Percentiles rank a stretch among this genome's conserved stretches.
Conservation (phyloP, 805 yeast genomes). For the Kuraishia hungarica region DNA sequence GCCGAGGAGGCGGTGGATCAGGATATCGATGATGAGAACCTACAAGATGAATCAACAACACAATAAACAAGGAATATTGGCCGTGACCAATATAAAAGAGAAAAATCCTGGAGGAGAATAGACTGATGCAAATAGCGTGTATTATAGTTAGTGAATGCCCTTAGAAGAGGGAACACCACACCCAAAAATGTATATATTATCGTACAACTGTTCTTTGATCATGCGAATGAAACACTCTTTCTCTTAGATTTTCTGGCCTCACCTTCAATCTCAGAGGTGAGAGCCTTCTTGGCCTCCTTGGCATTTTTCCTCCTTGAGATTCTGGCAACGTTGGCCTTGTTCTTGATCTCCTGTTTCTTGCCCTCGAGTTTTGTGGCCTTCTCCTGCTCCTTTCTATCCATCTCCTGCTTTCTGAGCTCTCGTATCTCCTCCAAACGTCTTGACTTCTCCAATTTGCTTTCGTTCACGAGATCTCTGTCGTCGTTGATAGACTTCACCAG, state of each 20-base stretch:
- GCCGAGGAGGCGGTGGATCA: neutral
- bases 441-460: constrained; percentile 85
- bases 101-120: neutral
- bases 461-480: constrained; percentile 66
- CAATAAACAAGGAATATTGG: neutral
- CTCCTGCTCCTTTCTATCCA: constrained; percentile 72
- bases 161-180: neutral
- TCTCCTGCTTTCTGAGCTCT: constrained; percentile 77
- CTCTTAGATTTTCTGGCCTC: constrained; percentile 20
- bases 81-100: no score
- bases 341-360: constrained; percentile 70
- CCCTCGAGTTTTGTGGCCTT: constrained; percentile 63
- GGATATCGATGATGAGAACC: neutral
- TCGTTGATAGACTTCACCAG: constrained; percentile 78
- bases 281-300: constrained; percentile 16
- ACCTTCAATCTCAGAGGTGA: constrained; percentile 13
- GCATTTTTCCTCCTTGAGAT: constrained; percentile 54
- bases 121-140: neutral
- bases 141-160: neutral
- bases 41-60: constrained; percentile 5
- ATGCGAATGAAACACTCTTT: constrained; percentile 42
- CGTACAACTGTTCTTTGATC: neutral
- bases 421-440: constrained; percentile 85
- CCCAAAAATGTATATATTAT: neutral
- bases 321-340: constrained; percentile 65